These are phyloP conservation scores for Phaseolus lunatus DNA, from an alignment of 306 rosid genomes.

Conservation along the genomic window DNA sequence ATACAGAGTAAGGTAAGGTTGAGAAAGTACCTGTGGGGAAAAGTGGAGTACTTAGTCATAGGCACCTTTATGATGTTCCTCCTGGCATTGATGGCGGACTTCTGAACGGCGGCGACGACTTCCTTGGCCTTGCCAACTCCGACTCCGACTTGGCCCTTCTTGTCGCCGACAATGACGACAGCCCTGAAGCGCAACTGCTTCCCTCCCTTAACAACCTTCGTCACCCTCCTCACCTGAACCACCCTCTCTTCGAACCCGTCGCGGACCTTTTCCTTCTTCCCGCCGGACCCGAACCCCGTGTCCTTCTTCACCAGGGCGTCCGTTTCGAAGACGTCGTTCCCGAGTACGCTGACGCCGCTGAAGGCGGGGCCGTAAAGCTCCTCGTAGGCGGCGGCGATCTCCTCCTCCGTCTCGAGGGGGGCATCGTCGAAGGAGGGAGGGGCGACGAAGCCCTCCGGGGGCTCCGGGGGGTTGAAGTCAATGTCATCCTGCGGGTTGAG, in stretches of 20 bases:
- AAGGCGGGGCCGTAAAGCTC: slow-evolving; percentile 82
- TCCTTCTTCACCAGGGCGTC: slow-evolving; percentile 64
- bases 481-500: slow-evolving; percentile 58
- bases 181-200: slow-evolving; percentile 86
- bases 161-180: slow-evolving; percentile 87
- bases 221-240: slow-evolving; percentile 87
- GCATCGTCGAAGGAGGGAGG: slow-evolving; percentile 81
- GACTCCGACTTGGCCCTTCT: slow-evolving; percentile 86
- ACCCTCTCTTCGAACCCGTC: slow-evolving; percentile 98
- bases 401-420: slow-evolving; percentile 74
- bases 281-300: slow-evolving; percentile 63
- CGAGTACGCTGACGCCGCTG: slow-evolving; percentile 75
- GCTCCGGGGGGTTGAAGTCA: slow-evolving; percentile 68
- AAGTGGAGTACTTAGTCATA: slow-evolving; percentile 46
- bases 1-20: not conserved
- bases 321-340: slow-evolving; percentile 77
- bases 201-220: slow-evolving; percentile 98
- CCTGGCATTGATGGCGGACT: slow-evolving; percentile 40
- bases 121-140: slow-evolving; percentile 51
- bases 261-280: slow-evolving; percentile 70
- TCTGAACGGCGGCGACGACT: slow-evolving; percentile 49
- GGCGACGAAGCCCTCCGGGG: slow-evolving; percentile 73
- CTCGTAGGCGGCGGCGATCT: slow-evolving; percentile 80
- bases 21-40: slow-evolving; percentile 42
- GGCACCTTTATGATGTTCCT: slow-evolving; percentile 43